phyloP scores from a whole-genome alignment of 2,329 filamentous ascomycete genomes.

The Colletotrichum endophyticum region DNA sequence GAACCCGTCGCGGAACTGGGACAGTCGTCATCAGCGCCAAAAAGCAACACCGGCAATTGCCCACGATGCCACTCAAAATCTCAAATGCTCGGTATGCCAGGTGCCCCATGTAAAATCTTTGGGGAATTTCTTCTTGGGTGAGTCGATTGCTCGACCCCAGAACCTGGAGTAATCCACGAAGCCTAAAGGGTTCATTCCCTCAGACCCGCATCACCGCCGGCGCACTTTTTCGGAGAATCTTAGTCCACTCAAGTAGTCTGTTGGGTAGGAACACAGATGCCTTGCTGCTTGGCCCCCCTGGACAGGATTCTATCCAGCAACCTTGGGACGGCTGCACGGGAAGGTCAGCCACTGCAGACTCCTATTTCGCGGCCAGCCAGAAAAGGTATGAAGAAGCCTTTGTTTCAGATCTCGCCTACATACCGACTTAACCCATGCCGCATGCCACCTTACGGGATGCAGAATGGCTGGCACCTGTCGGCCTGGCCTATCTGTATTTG shows the following conservation, averaged over 20 bases:
- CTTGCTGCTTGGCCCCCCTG: neutral
- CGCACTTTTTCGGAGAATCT: neutral
- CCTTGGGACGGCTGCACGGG: conserved; percentile 2
- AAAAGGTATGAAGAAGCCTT: conserved; percentile 6
- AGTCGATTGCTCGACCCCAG: conserved; percentile 4
- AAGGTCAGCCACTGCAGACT: conserved; percentile 14
- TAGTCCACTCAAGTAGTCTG: neutral
- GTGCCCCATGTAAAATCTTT: neutral
- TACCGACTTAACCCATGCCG: neutral
- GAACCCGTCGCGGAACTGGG: neutral
- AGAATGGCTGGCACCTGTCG: neutral
- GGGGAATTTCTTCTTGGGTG: neutral
- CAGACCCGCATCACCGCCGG: neutral
- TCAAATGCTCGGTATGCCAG: neutral
- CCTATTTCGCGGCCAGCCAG: conserved; percentile 14
- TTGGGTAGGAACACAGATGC: conserved; percentile 2
- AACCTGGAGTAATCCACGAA: neutral
- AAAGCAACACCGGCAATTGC: conserved; percentile 6
- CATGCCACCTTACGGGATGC: neutral
- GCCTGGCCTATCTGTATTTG: neutral
- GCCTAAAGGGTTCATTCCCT: neutral
- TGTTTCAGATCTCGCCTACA: conserved; percentile 19
- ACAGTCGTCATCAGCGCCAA: neutral
- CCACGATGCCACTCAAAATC: neutral
- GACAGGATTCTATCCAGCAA: neutral